Conservation (phyloP, 768 basidiomycete genomes). For the Russula earlei region DNA sequence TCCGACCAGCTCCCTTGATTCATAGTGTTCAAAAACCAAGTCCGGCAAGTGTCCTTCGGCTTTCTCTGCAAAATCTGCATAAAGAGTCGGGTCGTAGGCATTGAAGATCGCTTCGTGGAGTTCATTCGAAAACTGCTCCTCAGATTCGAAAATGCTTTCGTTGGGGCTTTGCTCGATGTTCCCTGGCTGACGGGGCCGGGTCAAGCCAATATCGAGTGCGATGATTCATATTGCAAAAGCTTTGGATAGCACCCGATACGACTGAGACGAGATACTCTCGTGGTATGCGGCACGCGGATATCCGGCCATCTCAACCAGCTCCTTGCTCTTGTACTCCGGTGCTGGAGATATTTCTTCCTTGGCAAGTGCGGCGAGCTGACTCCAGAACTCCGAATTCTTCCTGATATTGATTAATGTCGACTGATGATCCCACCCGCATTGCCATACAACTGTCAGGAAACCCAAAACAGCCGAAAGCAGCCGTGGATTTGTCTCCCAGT, state of each 20-base stretch:
- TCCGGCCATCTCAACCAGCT: conserved; percentile 41
- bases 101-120: conserved; percentile 60
- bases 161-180: conserved; percentile 38
- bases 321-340: conserved; percentile 54
- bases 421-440: conserved; percentile 69
- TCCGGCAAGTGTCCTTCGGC: conserved; percentile 46
- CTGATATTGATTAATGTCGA: conserved; percentile 46
- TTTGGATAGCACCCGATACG: conserved; percentile 63
- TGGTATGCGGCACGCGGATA: conserved; percentile 45
- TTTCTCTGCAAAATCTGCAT: conserved; percentile 47
- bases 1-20: conserved; percentile 46
- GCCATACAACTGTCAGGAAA: conserved; percentile 74
- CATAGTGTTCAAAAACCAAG: conserved; percentile 56
- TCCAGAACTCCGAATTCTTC: conserved; percentile 58
- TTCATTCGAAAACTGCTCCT: conserved; percentile 57
- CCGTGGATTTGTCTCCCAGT: conserved; percentile 72
- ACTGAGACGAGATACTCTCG: conserved; percentile 49
- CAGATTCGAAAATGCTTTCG: conserved; percentile 45
- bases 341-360: conserved; percentile 63
- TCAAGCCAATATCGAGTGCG: conserved; percentile 64
- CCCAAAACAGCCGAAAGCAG: conserved; percentile 63
- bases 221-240: conserved; percentile 67
- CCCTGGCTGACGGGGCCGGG: conserved; percentile 26
- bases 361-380: conserved; percentile 50
- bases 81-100: conserved; percentile 62